A percentile compares a stretch with the other conserved stretches of the same genome.
These are phyloP conservation scores for Eucalyptus erythrocorys DNA, from an alignment of 345 rosid genomes.

Conservation along the genomic window DNA sequence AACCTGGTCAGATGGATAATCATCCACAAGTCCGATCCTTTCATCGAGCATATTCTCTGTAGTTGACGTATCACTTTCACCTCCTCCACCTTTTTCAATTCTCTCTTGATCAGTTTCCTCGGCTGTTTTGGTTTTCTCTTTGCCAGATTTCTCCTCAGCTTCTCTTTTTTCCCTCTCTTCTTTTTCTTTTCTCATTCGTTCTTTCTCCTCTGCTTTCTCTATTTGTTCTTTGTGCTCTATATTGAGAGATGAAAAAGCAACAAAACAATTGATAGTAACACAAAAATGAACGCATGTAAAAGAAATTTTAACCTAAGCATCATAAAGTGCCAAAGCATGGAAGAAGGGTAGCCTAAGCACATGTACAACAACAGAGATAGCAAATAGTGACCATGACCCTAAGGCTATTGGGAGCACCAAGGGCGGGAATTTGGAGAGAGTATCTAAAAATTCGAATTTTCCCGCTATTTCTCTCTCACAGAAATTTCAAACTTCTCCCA, in stretches of 20 bases:
- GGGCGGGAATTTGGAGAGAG: background rate
- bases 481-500: background rate
- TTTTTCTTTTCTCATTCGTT: slow-evolving; percentile 57
- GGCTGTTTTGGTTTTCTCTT: slow-evolving; percentile 15
- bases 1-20: slow-evolving; percentile 51
- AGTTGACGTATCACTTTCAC: slow-evolving; percentile 12
- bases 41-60: slow-evolving; percentile 15
- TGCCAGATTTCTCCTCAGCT: slow-evolving; percentile 48
- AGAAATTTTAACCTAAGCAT: background rate
- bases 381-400: background rate
- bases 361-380: background rate
- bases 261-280: background rate
- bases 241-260: background rate
- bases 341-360: background rate
- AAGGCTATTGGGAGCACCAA: background rate
- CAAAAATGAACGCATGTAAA: background rate
- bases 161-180: slow-evolving; percentile 64
- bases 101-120: slow-evolving; percentile 27
- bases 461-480: background rate
- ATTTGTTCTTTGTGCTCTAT: slow-evolving; percentile 79
- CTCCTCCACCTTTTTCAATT: slow-evolving; percentile 10
- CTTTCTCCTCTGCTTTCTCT: slow-evolving; percentile 81
- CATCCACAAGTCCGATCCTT: slow-evolving; percentile 36
- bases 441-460: background rate
- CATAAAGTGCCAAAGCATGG: background rate